These are phyloP conservation scores for Hemisphaericaspora subhashii DNA, from an alignment of 1,139 yeast species.

Conservation along the genomic window DNA sequence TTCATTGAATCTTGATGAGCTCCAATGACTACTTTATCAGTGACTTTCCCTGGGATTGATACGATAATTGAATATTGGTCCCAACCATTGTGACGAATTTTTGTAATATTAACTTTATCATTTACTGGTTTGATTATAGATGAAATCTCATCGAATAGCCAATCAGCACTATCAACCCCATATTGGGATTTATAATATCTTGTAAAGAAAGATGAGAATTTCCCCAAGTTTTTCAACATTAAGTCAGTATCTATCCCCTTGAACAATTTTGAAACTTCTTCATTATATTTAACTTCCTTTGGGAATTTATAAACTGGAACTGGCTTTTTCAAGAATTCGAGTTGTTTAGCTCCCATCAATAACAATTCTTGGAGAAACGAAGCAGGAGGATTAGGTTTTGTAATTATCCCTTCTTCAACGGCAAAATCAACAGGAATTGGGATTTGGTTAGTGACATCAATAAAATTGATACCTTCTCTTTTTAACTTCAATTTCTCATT, in stretches of 20 bases:
- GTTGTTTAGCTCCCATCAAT: conserved; percentile 33
- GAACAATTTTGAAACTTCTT: conserved; percentile 43
- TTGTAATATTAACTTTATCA: conserved; percentile 25
- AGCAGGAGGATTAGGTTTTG: conserved; percentile 14
- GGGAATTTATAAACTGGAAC: conserved; percentile 60
- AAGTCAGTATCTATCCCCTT: conserved; percentile 41
- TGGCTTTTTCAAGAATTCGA: conserved; percentile 23
- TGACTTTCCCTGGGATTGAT: conserved; percentile 38
- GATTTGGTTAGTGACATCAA: conserved; percentile 64
- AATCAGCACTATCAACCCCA: conserved; percentile 72
- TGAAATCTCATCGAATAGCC: conserved; percentile 58
- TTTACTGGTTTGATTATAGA: conserved; percentile 44
- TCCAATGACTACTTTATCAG: conserved; percentile 66
- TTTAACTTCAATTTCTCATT: conserved; percentile 54
- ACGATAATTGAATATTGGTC: conserved; percentile 45
- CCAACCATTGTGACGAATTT: conserved; percentile 42
- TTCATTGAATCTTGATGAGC: conserved; percentile 90
- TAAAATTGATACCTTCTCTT: conserved; percentile 56
- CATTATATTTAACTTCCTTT: conserved; percentile 30
- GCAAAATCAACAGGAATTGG: conserved; percentile 41
- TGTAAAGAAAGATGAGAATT: conserved; percentile 72
- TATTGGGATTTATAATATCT: conserved; percentile 73
- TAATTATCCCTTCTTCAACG: conserved; percentile 28
- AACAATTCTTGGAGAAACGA: conserved; percentile 18
- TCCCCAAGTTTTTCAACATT: conserved; percentile 55